A percentile compares a stretch with the other conserved stretches of the same genome.
Conservation (phyloP, 495 filamentous ascomycete genomes). For the Clavariopsis aquatica region DNA sequence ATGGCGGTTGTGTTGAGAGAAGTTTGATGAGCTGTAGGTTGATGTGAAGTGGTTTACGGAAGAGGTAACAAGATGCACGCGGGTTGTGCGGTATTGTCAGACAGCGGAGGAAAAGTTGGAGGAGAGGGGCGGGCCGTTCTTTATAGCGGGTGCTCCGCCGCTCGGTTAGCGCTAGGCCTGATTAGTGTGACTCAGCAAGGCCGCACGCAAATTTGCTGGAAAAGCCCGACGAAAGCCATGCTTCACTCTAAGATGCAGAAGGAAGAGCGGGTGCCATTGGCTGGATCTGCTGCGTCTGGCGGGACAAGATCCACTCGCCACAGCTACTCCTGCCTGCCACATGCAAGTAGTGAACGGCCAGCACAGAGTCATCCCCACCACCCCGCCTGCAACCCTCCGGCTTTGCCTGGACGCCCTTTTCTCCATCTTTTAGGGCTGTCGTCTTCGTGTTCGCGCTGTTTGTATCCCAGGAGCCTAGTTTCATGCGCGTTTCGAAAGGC, state of each 20-base stretch:
- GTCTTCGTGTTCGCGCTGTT: no score
- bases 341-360: background rate
- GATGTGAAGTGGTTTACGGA: conserved; percentile 16
- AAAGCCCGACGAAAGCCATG: background rate
- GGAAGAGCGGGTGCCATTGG: background rate
- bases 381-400: background rate
- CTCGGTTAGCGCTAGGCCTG: background rate
- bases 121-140: conserved; percentile 1
- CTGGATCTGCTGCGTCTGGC: background rate
- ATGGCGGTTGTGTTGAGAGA: conserved; percentile 24
- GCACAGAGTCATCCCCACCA: background rate
- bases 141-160: background rate
- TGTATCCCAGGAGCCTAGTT: no score
- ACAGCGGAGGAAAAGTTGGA: background rate
- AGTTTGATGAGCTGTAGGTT: conserved; percentile 10
- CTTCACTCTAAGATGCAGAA: background rate
- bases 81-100: background rate
- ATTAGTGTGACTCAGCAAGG: background rate
- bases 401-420: background rate
- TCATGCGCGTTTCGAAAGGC: no score
- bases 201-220: background rate
- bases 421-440: background rate
- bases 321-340: conserved; percentile 5
- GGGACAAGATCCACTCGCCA: conserved; percentile 11
- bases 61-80: background rate